Conservation (phyloP, 495 filamentous ascomycete species). For the Aspergillus homomorphus region DNA sequence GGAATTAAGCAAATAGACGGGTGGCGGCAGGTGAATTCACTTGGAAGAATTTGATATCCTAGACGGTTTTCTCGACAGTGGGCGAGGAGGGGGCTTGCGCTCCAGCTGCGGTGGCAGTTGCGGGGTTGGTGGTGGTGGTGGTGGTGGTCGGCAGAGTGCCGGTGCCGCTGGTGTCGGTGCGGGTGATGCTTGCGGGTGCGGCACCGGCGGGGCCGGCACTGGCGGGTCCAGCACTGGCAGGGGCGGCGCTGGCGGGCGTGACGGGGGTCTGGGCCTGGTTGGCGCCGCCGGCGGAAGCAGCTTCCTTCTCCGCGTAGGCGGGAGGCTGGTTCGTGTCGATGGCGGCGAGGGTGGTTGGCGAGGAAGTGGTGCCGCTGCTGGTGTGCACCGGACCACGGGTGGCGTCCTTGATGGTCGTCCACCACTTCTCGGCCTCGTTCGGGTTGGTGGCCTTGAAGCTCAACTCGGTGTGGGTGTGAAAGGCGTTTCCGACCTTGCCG, state of each 20-base stretch:
- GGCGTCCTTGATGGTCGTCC: constrained; percentile 58
- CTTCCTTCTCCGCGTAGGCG: constrained; percentile 27
- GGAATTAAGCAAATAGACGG: not conserved
- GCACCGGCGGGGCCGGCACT: constrained; percentile 1
- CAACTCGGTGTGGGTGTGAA: constrained; percentile 61
- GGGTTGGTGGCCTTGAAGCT: constrained; percentile 72
- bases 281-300: constrained; percentile 1
- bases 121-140: not conserved
- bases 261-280: not conserved
- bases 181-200: not conserved
- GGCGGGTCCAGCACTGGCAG: constrained; percentile 11
- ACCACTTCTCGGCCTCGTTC: constrained; percentile 78
- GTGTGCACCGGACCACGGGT: constrained; percentile 21
- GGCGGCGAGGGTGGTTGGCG: constrained; percentile 15
- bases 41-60: too few species aligned
- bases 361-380: constrained; percentile 11
- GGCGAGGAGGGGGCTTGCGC: not conserved
- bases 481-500: constrained; percentile 56
- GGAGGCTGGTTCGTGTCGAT: constrained; percentile 20
- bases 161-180: not conserved
- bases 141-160: not conserved
- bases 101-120: not conserved
- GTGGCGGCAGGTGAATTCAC: too few species aligned
- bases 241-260: constrained; percentile 12
- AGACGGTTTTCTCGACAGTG: not conserved